Base-by-base conservation (phyloP, 805 yeast genomes). In the Sugiyamaella mastotermitis region DNA sequence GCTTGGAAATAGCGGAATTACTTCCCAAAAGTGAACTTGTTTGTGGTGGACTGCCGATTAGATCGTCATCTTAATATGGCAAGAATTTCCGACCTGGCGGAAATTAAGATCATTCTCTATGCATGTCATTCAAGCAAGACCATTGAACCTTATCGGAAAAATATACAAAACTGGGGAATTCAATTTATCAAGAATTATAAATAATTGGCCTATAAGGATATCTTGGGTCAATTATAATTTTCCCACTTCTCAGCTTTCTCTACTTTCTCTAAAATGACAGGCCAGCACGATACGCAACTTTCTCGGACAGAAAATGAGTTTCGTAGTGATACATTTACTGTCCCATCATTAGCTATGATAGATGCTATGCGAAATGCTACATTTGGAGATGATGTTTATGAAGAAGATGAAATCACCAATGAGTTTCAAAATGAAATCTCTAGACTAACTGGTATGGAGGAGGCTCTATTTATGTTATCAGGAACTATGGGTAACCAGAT, bases 401-500 rank as follows among this genome's bases (percentile, higher is more conserved):
- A 76, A 46, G 95, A 87, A 57, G 97, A 87, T 56, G 58, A 60
- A 14, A 76, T 79, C 47, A 83, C 94, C 16, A 58, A 71, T 20
- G 71, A 62, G 17, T 62, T 87, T 31, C 92, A 86, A 55, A 55
- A 60, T 6, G 69, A 71, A 37, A 76, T 87, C 40, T 80, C 83
- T 3, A 61, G 65, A 16, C 48, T 86, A 38, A 70, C 90, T 6
- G 94, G 94, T n/a, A 83, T 79, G 50, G 83, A 78, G 50, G 81
- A 85, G 1, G 95, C 83, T 9, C 58, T 85, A 31, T 87, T 70
- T 60, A 84, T 94, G 62, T 84, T 79, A 15, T 80, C 92, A 16
- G 96, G 97, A 31, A 88, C 96, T 4, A 61, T 87, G 58, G 80
- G 94, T 6, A 87, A 87, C 61, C 97, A 87, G 61, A 69, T 87